Evolutionary conservation across 192 early-diverging fungal species (phyloP).

Genomic region (Phycomyces nitens): DNA sequence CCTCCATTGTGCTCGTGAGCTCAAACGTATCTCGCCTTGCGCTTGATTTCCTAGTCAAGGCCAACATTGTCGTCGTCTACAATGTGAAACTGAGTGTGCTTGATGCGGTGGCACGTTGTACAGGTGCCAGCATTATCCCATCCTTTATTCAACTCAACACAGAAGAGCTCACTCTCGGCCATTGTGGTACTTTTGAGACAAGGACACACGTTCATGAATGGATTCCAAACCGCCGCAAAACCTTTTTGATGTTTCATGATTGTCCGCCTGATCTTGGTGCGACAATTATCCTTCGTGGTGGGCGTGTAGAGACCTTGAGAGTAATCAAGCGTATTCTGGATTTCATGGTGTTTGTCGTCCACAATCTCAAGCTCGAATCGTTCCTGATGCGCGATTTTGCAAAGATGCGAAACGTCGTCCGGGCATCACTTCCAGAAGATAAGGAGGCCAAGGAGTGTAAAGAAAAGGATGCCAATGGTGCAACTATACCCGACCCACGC

Average conservation of each 20-base stretch:
- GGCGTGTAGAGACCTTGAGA: conserved; percentile 55
- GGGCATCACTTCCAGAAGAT: background rate
- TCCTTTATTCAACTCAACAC: conserved; percentile 73
- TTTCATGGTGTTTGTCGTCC: conserved; percentile 79
- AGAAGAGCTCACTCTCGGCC: conserved; percentile 60
- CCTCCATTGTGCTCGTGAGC: conserved; percentile 78
- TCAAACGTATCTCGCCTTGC: conserved; percentile 77
- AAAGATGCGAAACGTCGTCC: conserved; percentile 10
- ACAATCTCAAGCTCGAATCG: conserved; percentile 84
- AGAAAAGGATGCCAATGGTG: background rate
- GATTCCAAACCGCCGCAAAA: conserved; percentile 76
- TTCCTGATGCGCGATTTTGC: conserved; percentile 60
- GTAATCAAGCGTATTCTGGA: conserved; percentile 81
- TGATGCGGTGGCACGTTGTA: conserved; percentile 80
- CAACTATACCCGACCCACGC: background rate
- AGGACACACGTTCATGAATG: conserved; percentile 76
- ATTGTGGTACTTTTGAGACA: conserved; percentile 71
- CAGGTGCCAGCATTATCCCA: conserved; percentile 74
- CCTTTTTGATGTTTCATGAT: conserved; percentile 85
- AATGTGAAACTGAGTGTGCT: conserved; percentile 84
- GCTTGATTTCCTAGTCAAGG: conserved; percentile 73
- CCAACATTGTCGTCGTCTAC: conserved; percentile 72
- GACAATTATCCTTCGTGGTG: conserved; percentile 88
- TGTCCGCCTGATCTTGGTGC: conserved; percentile 77
- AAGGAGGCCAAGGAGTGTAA: background rate